Evolutionary conservation across 352 stramenopile species (phyloP).

Genomic region (Globisporangium viniferum): DNA sequence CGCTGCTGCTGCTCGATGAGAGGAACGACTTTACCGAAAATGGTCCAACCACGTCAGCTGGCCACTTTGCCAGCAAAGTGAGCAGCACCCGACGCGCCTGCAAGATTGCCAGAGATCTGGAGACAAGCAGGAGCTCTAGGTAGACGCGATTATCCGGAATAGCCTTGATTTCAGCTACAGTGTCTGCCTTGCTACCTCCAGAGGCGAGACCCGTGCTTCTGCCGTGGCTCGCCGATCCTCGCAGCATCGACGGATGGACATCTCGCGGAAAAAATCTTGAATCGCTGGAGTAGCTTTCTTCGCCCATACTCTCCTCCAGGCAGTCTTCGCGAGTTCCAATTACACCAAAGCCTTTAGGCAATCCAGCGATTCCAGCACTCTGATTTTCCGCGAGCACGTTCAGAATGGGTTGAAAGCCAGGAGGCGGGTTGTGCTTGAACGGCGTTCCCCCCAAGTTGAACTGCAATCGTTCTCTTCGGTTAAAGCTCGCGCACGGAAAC

Average conservation of each 20-base stretch:
- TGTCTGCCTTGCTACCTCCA: slow-evolving; percentile 57
- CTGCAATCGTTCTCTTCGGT: slow-evolving; percentile 78
- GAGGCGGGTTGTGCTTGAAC: slow-evolving; percentile 74
- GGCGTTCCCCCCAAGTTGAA: slow-evolving; percentile 84
- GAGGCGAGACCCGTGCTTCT: slow-evolving; percentile 41
- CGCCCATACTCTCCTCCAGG: slow-evolving; percentile 77
- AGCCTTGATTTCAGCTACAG: slow-evolving; percentile 68
- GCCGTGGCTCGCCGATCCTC: slow-evolving; percentile 42
- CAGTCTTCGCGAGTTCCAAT: slow-evolving; percentile 81
- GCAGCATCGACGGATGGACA: slow-evolving; percentile 68
- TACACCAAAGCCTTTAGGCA: slow-evolving; percentile 69
- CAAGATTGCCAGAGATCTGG: slow-evolving; percentile 75
- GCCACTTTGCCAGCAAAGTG: slow-evolving; percentile 79
- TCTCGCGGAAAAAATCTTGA: slow-evolving; percentile 78
- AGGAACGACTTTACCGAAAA: slow-evolving; percentile 59
- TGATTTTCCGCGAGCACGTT: slow-evolving; percentile 49
- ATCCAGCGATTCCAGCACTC: slow-evolving; percentile 32
- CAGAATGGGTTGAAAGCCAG: slow-evolving; percentile 78
- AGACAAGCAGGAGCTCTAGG: slow-evolving; percentile 72
- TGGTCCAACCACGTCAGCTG: slow-evolving; percentile 40
- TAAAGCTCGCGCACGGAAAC: slow-evolving; percentile 87
- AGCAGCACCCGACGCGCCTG: slow-evolving; percentile 73
- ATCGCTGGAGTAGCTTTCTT: slow-evolving; percentile 82
- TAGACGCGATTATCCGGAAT: slow-evolving; percentile 80
- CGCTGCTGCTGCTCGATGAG: slow-evolving; percentile 10